Evolutionary conservation across 768 basidiomycete species (phyloP), one percentile per base, ranked within the genome.

Genomic region (Lenzites betulinus): DNA sequence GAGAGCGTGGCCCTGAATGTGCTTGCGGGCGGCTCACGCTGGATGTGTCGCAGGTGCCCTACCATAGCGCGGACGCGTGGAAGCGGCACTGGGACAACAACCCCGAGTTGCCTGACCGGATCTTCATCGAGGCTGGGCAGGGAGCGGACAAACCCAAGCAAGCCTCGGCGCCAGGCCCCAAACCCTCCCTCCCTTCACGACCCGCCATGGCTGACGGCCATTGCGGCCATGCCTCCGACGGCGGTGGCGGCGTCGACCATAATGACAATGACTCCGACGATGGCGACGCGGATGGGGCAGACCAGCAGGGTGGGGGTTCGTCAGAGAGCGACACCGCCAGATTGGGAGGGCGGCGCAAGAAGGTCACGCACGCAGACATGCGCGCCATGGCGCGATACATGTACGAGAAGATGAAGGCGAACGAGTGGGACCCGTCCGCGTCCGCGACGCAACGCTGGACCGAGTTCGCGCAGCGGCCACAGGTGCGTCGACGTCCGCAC

Each of bases 21-120:
- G 23, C 6, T 5, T 46, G 30, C 4, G 30, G 6, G 30, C 30
- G 6, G 30, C 11, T 5, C 30, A 33, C 30, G 11, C 30, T 11
- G 30, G 30, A 33, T 33, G 30, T 4, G 30, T 1, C 8, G 4
- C 28, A 49, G 48, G 33, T 28, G 16, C 48, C 48, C 6, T n/a
- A 33, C 6, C 44, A 44, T 22, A 43, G 35, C n/a, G 42, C 30
- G 18, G 46, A 49, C 7, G 51, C 59, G 28, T 60, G 59, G 59
- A 39, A 49, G 36, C 36, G 39, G 9, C 59, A 60, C 23, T 60
- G 59, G 59, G 59, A 60, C 25, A 49, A 54, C 12, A 3, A 49
- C 20, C 59, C 59, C 7, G 18, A 53, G 20, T 4, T 60, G 20
- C 46, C 58, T 1, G 59, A 54, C 16, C 44, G 23, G 11, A 54